Base-by-base conservation (phyloP, 768 basidiomycete genomes). In the Sistotremastrum suecicum region DNA sequence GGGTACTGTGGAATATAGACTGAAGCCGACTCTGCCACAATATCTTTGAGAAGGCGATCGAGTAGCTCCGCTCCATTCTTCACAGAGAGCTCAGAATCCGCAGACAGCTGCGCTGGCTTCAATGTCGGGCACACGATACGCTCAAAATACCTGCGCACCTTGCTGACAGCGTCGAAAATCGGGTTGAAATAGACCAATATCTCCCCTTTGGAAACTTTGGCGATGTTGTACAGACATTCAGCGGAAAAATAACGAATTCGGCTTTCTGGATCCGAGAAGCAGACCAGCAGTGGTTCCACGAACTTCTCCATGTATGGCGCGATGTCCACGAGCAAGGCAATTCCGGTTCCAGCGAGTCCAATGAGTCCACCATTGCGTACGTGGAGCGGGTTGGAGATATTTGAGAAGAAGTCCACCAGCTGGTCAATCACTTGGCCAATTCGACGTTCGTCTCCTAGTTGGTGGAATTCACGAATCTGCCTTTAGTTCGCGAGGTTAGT, bases 31-130 rank as follows among this genome's bases (percentile, higher is more conserved):
- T 98, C 95, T 8, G 91, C 84, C 4, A 98, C 94, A 41, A 97
- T 94, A 54, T 99, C 95, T 58, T 98, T 97, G 54, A 99, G 74
- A n/a, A 97, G 74, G 12, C 94, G 77, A 60, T 99, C 95, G 47
- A 98, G 74, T 31, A 99, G 74, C 60, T 99, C 95, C 1, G 95
- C 92, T 2, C 94, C 94, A 56, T 97, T 98, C 75, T 95, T 94
- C 50, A 99, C 94, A 2, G 95, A 94, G 35, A 87, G 56, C 54
- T 98, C 94, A 0, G 89, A 84, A 61, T 99, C 95, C 20, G 94
- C 88, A 6, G 89, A 86, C 49, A 99, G 86, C 94, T 98, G 56
- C 12, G 46, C 36, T 32, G 32, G 37, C 5, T 42, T 46, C 33
- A 47, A 8, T 11, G 28, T 57, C 42, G 54, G 45, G 29, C 39